Evolutionary conservation across 108 stramenopile genomes (phyloP), one percentile per base, ranked within the genome.

Genomic region (Pseudonitzschia pungens): DNA sequence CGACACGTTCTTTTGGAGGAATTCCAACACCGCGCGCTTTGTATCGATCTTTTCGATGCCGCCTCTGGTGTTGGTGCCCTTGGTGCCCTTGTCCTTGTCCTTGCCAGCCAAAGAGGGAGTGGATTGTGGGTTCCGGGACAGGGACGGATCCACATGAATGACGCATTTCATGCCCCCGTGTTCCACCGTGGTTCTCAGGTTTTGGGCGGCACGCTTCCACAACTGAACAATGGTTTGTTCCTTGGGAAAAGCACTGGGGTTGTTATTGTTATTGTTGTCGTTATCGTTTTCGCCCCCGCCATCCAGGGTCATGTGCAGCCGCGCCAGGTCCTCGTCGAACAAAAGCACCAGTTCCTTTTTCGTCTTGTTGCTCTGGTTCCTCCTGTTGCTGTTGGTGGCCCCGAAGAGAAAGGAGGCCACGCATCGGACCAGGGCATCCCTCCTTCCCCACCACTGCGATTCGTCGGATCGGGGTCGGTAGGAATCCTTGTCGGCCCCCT

Each of bases 371-470:
- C 4, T 63, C 16, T 18, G 55, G 29, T 27, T 63, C 51, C n/a
- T n/a, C n/a, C n/a, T n/a, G n/a, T n/a, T n/a, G n/a, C n/a, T n/a
- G n/a, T n/a, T n/a, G n/a, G n/a, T n/a, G 4, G 85, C 81, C n/a
- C 87, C 86, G 73, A 81, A 85, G 22, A 93, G 77, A 70, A 86
- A 83, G 36, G 88, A 63, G 5, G 86, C 72, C 22, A 87, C 85
- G 66, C 88, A 89, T 59, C 92, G 69, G 2, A 87, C 92, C 14
- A 90, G 75, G 27, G 92, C 92, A 80, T 93, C 92, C 52, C 89
- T 69, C 26, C 89, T 82, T 68, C 79, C 68, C 75, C 89, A 85
- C 79, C 88, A 93, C 68, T 88, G 84, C 22, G 72, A 73, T 64
- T 90, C 92, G 64, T 93, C 92, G 60, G 84, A 77, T 55, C 83